These are phyloP conservation scores for Hypoxylon trugodes DNA, from an alignment of 495 filamentous ascomycete species.

Conservation along the genomic window DNA sequence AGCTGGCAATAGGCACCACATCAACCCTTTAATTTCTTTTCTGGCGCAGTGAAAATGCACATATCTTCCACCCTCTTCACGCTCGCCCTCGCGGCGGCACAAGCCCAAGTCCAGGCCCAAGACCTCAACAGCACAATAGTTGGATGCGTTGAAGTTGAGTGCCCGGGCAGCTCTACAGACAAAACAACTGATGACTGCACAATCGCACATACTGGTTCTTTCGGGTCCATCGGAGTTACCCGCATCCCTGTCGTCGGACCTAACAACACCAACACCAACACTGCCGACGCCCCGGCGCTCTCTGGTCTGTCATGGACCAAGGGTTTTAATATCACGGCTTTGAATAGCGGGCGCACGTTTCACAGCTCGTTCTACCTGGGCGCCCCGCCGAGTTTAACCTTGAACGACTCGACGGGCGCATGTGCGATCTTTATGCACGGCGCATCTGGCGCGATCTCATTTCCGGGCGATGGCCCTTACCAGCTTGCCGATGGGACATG, in stretches of 20 bases:
- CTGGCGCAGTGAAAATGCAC: conserved; percentile 3
- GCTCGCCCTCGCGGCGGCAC: neutral
- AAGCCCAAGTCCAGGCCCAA: conserved; percentile 13
- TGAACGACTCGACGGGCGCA: conserved; percentile 19
- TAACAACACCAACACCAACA: too few relatives aligned
- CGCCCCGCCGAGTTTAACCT: conserved; percentile 10
- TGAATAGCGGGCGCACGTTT: neutral
- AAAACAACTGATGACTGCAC: conserved; percentile 32
- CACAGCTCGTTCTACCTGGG: conserved; percentile 32
- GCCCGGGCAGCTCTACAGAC: conserved; percentile 18
- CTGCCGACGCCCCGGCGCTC: conserved; percentile 1
- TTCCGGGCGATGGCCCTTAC: neutral
- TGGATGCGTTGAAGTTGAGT: conserved; percentile 35
- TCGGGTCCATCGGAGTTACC: conserved; percentile 27
- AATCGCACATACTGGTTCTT: conserved; percentile 31
- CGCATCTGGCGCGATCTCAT: neutral
- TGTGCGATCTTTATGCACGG: conserved; percentile 37
- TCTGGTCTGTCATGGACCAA: conserved; percentile 36
- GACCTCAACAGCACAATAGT: conserved; percentile 39
- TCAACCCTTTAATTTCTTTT: neutral
- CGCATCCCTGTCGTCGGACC: too few relatives aligned
- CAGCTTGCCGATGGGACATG: conserved; percentile 31
- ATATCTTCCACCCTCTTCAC: conserved; percentile 1
- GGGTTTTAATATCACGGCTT: conserved; percentile 27
- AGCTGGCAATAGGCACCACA: too few relatives aligned